Base-by-base conservation (phyloP, 2,329 filamentous ascomycete genomes). In the Parastagonospora avenae region DNA sequence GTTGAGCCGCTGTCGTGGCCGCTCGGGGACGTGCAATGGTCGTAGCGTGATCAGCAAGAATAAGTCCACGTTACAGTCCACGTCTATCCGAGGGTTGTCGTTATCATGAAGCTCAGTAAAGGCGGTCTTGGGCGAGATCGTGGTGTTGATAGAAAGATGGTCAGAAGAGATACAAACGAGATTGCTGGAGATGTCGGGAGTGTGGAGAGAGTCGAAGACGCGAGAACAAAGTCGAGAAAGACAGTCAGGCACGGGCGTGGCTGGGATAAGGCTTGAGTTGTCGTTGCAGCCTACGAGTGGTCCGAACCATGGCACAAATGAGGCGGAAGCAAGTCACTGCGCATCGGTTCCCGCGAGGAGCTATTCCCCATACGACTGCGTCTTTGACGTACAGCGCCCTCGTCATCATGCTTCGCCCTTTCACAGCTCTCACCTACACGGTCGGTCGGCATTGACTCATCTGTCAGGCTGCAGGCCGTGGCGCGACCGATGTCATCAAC, bases 271-370 rank as follows among this genome's bases (percentile, higher is more conserved):
- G 49, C 50, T 56, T 52, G 51, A 55, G 57, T 44, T 60, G 36
- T 42, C 27, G 48, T 50, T 48, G 60, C 56, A 62, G 60, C 58
- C 54, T 61, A 55, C 60, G 59, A 59, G 57, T 46, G 39, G 57
- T 51, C 48, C 47, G 55, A 49, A 52, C 27, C 19, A 30, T 37
- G 48, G 47, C 47, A 52, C 40, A 40, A 65, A 53, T 65, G 62
- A 65, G 62, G 62, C 63, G 63, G 58, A 52, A 63, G 19, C 19
- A 58, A 55, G 54, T 39, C 35, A 54, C 49, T 48, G 54, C 46
- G 38, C 52, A 46, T 24, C 27, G 54, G 31, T 41, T 49, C 49
- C 56, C 60, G 52, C 55, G 37, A 24, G 19, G 19, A 54, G 47
- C 52, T 59, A 59, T 59, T 15, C 49, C 51, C 38, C 48, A 43